These are phyloP conservation scores for Ophiocordyceps australis DNA, from an alignment of 2,329 filamentous ascomycete species.

Conservation along the genomic window DNA sequence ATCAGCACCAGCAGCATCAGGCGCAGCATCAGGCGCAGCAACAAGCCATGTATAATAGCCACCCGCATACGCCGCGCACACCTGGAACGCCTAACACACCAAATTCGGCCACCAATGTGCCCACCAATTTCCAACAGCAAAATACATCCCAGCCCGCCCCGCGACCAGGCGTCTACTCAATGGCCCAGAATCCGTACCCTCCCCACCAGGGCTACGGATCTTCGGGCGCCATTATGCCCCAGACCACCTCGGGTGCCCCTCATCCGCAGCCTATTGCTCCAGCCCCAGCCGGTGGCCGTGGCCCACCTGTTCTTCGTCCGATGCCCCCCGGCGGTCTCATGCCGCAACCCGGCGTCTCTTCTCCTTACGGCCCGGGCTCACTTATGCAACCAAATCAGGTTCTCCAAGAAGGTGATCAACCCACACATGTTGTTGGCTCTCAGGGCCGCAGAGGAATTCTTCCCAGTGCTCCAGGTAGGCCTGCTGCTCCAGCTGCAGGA, in stretches of 20 bases:
- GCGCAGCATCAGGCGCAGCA: too few species aligned
- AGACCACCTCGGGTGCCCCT: constrained; percentile 45
- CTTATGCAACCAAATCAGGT: constrained; percentile 39
- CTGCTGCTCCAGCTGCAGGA: constrained; percentile 55
- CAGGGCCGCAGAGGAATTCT: constrained; percentile 84
- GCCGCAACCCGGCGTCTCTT: constrained; percentile 35
- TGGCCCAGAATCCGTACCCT: constrained; percentile 37
- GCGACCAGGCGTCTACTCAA: constrained; percentile 31
- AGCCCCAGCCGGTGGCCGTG: constrained; percentile 39
- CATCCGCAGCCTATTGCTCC: constrained; percentile 64
- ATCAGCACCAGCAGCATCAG: too few species aligned
- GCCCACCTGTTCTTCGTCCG: constrained; percentile 44
- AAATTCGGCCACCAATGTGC: constrained; percentile 32
- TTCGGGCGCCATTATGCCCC: constrained; percentile 44
- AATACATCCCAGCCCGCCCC: constrained; percentile 27
- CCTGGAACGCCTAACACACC: constrained; percentile 45
- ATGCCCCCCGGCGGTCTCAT: constrained; percentile 51
- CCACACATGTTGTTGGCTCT: constrained; percentile 85
- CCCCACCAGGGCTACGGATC: constrained; percentile 35
- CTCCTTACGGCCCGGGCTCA: constrained; percentile 40
- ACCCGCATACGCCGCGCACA: constrained; percentile 43
- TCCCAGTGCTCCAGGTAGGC: constrained; percentile 74
- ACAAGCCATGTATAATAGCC: constrained; percentile 33
- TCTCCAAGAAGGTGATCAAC: constrained; percentile 41
- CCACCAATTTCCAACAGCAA: constrained; percentile 34